Evolutionary conservation across 1,284 basidiomycete species (phyloP), one percentile per base, ranked within the genome.

Genomic region (Meira nashicola): DNA sequence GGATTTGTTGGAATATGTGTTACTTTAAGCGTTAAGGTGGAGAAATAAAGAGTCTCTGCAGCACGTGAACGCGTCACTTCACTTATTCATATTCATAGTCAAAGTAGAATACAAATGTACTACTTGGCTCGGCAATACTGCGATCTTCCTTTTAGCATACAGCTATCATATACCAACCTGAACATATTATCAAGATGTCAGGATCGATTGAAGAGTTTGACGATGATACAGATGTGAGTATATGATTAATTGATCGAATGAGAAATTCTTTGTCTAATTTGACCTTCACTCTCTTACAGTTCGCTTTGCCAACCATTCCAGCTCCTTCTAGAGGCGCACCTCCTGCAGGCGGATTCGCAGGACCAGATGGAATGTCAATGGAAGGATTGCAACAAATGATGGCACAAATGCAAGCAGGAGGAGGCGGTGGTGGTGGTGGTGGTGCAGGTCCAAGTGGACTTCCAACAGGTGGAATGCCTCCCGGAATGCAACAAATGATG

Each of bases 191-290:
- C 46, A 50, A 8, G 62, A 60, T 53, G 50, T 39, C 58, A n/a
- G 50, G 39, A 44, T 56, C 64, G n/a, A 65, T 71, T n/a, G 69
- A 76, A 44, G 75, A 74, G 39, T 77, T 77, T 43, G 70, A 77
- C 63, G 76, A 77, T 67, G 76, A 77, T 58, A 73, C 71, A 46
- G 76, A 77, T 52, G 74, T 77, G 60, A 54, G 71, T 60, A n/a
- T 11, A 4, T 33, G 28, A 33, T 33, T 33, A 8, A 8, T 33
- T 33, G 28, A 33, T 4, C 8, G 50, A 14, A 3, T n/a, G n/a
- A n/a, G n/a, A n/a, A n/a, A n/a, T n/a, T n/a, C n/a, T n/a, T 14
- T n/a, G n/a, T n/a, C n/a, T 14, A 15, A 15, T 23, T 9, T 14
- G 11, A 33, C 4, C 6, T 39, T 40, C 7, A 28, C 47, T 5